These are phyloP conservation scores for Chaetomium olivaceum DNA, from an alignment of 2,329 filamentous ascomycete genomes.

Conservation along the genomic window DNA sequence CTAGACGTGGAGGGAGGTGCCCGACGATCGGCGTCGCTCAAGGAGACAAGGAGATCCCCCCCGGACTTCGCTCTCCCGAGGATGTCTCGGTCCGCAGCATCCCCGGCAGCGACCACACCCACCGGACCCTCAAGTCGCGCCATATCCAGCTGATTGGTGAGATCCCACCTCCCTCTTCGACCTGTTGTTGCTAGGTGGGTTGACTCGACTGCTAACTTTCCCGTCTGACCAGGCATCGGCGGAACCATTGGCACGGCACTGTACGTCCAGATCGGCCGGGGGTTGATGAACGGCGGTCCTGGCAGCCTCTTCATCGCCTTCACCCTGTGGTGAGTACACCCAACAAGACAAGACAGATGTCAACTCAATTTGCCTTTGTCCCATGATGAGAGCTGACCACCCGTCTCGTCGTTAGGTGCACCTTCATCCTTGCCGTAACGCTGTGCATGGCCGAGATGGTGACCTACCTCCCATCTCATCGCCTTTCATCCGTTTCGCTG, in stretches of 20 bases:
- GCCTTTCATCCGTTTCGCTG: slow-evolving; percentile 76
- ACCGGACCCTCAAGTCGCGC: slow-evolving; percentile 55
- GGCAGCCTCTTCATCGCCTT: slow-evolving; percentile 61
- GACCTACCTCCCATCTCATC: slow-evolving; percentile 73
- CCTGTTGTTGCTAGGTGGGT: no score
- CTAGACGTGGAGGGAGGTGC: slow-evolving; percentile 15
- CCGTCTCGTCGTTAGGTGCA: slow-evolving; percentile 41
- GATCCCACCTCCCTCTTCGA: not conserved
- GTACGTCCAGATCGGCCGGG: slow-evolving; percentile 60
- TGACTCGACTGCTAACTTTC: not conserved
- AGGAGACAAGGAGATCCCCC: slow-evolving; percentile 16
- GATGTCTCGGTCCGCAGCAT: slow-evolving; percentile 21
- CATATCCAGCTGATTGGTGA: slow-evolving; percentile 57
- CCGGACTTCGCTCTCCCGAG: slow-evolving; percentile 15
- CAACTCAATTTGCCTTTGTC: not conserved
- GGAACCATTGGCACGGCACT: slow-evolving; percentile 65
- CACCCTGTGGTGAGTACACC: slow-evolving; percentile 49
- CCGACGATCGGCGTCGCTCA: slow-evolving; percentile 11
- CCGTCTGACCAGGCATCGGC: slow-evolving; percentile 54
- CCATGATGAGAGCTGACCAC: not conserved
- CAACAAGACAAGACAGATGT: not conserved
- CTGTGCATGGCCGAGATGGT: slow-evolving; percentile 73
- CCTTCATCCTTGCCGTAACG: slow-evolving; percentile 61
- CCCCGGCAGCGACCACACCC: slow-evolving; percentile 44
- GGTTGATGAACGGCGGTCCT: slow-evolving; percentile 60